Evolutionary conservation across 2,329 filamentous ascomycete genomes (phyloP), one percentile per base, ranked within the genome.

Genomic region (Claviceps sorghi): DNA sequence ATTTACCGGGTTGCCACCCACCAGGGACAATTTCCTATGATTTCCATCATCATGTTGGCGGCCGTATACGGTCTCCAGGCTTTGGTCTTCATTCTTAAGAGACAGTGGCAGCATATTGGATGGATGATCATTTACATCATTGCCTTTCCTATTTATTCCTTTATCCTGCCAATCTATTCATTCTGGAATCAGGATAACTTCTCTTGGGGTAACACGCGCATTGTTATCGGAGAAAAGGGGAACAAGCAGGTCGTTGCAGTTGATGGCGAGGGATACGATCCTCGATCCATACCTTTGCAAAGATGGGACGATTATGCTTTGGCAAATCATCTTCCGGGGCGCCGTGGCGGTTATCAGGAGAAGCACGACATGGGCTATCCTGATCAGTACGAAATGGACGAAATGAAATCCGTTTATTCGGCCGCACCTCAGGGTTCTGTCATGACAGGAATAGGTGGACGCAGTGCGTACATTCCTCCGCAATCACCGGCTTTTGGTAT

Each of bases 171-270:
- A 0, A 72, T 98, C 57, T 98, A 97, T 73, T 95, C 91, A 0
- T 98, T 98, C 83, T 98, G 93, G 93, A 95, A 96, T 70, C 90
- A 96, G 68, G 93, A 98, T 69, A 91, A 98, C 71, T 98, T 98
- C 76, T 84, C 84, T 2, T 98, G 93, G 93, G 93, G 93, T 77
- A 97, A 93, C 72, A 98, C 93, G 1, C 89, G 93, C 79, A 82
- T 98, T 58, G 93, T 98, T 59, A 86, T 97, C 58, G 91, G 89
- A 54, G 93, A 98, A 68, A 88, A 91, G 67, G 91, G 90, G 57
- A 80, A 79, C 65, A 95, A 95, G 72, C 82, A 95, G 64, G 75
- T 96, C n/a, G 77, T 98, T 51, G 89, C 89, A 0, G 81, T 90
- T 2, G 86, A 91, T 29, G 82, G 86, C 55, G 88, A 93, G 65